Base-by-base conservation (phyloP, 306 rosid species). In the Acacia crassicarpa region DNA sequence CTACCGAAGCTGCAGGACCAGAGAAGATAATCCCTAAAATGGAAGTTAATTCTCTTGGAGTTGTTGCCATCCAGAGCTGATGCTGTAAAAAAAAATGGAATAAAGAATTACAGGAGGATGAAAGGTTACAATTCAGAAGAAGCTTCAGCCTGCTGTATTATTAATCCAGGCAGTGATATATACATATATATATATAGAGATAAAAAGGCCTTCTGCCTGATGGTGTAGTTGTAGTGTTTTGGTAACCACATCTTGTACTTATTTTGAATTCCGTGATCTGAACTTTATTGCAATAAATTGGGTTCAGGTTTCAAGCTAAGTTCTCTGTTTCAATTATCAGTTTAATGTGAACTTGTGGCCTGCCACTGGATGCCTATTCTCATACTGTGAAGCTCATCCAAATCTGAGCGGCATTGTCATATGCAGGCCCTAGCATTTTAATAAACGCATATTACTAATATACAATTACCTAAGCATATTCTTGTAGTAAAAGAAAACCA, bases 1-100 rank as follows among this genome's bases (percentile, higher is more conserved):
- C 61, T 45, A n/a, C 59, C 19, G 68, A 33, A 38, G 58, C 76
- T n/a, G 75, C 81, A n/a, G 78, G 59, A 65, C 89, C 91, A 5
- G 82, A 73, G 87, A 92, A 89, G 84, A 87, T 90, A 66, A 84
- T 88, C 25, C 89, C 90, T 0, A 84, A 81, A 53, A 87, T 94
- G 80, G 85, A 85, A 67, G 84, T 81, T 27, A 82, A 75, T 80
- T 23, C 88, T 14, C 75, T 83, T 0, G 90, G 90, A 77, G 86
- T 94, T 2, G 86, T 94, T 2, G 83, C 86, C 48, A 92, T 94
- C 54, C 86, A 17, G 48, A 83, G 93, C 80, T 90, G 84, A 74
- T 58, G 62, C 67, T 16, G n/a, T 69, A 16, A 16, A 76, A 51
- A 51, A 27, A 75, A 51, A 38, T 38, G 71, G 72, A 71, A 44